These are phyloP conservation scores for Russula virescens DNA, from an alignment of 768 basidiomycete species.

Conservation along the genomic window DNA sequence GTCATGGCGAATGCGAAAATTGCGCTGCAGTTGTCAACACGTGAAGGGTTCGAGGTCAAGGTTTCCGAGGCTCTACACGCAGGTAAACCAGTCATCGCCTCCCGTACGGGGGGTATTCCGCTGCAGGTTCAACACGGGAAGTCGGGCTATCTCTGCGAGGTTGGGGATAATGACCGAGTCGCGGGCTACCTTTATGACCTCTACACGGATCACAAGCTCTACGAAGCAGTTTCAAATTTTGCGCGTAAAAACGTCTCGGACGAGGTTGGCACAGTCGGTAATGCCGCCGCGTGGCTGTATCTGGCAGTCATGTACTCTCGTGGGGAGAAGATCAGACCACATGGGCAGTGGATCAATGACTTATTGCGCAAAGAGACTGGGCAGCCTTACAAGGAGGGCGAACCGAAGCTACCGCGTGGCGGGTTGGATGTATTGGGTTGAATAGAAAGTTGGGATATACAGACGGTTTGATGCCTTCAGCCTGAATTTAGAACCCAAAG, in stretches of 20 bases:
- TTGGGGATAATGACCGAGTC: conserved; percentile 70
- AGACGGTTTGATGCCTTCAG: background rate
- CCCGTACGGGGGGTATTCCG: conserved; percentile 87
- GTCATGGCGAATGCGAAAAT: conserved; percentile 86
- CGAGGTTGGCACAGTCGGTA: conserved; percentile 81
- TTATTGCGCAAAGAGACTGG: conserved; percentile 69
- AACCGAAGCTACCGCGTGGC: conserved; percentile 64
- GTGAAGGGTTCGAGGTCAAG: conserved; percentile 97
- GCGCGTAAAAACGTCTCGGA: conserved; percentile 75
- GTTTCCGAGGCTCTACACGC: conserved; percentile 93
- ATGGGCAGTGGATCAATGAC: conserved; percentile 83
- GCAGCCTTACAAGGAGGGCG: conserved; percentile 58
- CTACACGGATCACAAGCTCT: conserved; percentile 66
- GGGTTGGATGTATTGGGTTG: conserved; percentile 19
- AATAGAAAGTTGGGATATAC: background rate
- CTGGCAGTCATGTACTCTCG: conserved; percentile 76
- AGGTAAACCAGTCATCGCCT: conserved; percentile 81
- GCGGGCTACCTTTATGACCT: conserved; percentile 73
- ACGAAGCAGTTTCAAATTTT: conserved; percentile 35
- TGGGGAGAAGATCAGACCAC: conserved; percentile 70
- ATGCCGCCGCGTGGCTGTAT: conserved; percentile 59
- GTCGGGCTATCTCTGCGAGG: conserved; percentile 78
- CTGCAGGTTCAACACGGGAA: conserved; percentile 85
- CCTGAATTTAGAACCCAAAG: conserved; percentile 1
- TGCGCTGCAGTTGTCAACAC: conserved; percentile 84